A percentile compares a stretch with the other conserved stretches of the same genome.
phyloP scores from a whole-genome alignment of 768 basidiomycete genomes.

The Terana coerulea region DNA sequence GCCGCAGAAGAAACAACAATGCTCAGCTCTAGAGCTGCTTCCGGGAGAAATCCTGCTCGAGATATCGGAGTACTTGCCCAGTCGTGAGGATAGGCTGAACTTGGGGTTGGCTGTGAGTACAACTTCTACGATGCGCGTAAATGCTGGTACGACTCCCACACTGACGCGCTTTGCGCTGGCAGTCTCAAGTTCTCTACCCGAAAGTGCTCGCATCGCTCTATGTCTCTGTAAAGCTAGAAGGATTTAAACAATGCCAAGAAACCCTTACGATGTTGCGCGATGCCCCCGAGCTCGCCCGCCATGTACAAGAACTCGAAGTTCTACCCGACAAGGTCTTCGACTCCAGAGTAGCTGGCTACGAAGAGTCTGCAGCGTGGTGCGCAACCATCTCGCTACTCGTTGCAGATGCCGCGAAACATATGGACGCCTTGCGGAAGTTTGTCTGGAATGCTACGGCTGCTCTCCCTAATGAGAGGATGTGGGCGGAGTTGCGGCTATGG shows the following conservation, averaged over 20 bases:
- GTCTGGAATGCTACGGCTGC: slow-evolving; percentile 67
- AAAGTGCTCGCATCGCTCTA: slow-evolving; percentile 59
- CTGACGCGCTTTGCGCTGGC: too few species aligned
- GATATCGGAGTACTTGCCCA: slow-evolving; percentile 51
- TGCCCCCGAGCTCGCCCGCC: slow-evolving; percentile 57
- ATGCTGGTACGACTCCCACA: neutral
- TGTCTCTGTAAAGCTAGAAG: slow-evolving; percentile 48
- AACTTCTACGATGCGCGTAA: too few species aligned
- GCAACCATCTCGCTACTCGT: slow-evolving; percentile 48
- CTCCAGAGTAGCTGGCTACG: slow-evolving; percentile 3
- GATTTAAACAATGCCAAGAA: slow-evolving; percentile 52
- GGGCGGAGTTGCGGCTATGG: slow-evolving; percentile 69
- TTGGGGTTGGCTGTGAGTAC: slow-evolving; percentile 56
- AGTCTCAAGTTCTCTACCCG: slow-evolving; percentile 3
- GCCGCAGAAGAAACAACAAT: slow-evolving; percentile 1
- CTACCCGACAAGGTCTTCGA: slow-evolving; percentile 29
- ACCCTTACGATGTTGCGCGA: slow-evolving; percentile 64
- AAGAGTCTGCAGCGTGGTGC: slow-evolving; percentile 27
- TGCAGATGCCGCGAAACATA: slow-evolving; percentile 39
- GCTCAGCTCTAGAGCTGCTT: slow-evolving; percentile 17
- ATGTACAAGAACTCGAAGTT: slow-evolving; percentile 58
- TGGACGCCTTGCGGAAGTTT: slow-evolving; percentile 67
- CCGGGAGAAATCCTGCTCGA: slow-evolving; percentile 69
- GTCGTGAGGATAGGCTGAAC: slow-evolving; percentile 51
- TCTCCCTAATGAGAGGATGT: slow-evolving; percentile 69